Conservation (phyloP, 352 stramenopile species). For the Phytopythium helicoides region DNA sequence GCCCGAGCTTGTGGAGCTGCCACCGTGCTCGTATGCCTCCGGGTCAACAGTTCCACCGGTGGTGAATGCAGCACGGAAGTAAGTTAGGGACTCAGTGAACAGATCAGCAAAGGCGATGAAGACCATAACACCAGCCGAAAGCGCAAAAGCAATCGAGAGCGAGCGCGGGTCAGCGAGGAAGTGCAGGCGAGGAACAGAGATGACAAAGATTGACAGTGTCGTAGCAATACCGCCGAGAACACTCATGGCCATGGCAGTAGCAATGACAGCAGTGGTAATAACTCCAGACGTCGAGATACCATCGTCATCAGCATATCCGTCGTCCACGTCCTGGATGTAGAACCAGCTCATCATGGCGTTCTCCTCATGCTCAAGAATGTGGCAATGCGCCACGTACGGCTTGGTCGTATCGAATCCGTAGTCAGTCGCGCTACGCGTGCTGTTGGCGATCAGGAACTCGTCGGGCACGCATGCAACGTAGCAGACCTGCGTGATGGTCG, state of each 20-base stretch:
- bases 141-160: constrained; percentile 50
- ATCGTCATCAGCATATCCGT: constrained; percentile 33
- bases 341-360: constrained; percentile 77
- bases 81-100: constrained; percentile 45
- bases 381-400: constrained; percentile 75
- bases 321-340: constrained; percentile 47
- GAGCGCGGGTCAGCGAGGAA: constrained; percentile 47
- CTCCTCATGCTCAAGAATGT: constrained; percentile 78
- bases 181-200: constrained; percentile 49
- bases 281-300: constrained; percentile 26
- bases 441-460: constrained; percentile 58
- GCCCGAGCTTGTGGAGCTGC: constrained; percentile 26
- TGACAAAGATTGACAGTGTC: constrained; percentile 52
- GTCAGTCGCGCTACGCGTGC: constrained; percentile 40
- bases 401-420: constrained; percentile 73
- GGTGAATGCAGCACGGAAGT: constrained; percentile 46
- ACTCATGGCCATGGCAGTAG: constrained; percentile 67
- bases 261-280: constrained; percentile 47
- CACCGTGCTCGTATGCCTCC: constrained; percentile 63
- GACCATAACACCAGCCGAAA: constrained; percentile 72
- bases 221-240: constrained; percentile 63
- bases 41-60: constrained; percentile 45
- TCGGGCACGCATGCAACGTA: constrained; percentile 74
- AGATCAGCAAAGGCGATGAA: constrained; percentile 67
- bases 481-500: constrained; percentile 60